These are phyloP conservation scores for Chaetothyriales sp. DNA, from an alignment of 2,329 filamentous ascomycete genomes.

Conservation along the genomic window DNA sequence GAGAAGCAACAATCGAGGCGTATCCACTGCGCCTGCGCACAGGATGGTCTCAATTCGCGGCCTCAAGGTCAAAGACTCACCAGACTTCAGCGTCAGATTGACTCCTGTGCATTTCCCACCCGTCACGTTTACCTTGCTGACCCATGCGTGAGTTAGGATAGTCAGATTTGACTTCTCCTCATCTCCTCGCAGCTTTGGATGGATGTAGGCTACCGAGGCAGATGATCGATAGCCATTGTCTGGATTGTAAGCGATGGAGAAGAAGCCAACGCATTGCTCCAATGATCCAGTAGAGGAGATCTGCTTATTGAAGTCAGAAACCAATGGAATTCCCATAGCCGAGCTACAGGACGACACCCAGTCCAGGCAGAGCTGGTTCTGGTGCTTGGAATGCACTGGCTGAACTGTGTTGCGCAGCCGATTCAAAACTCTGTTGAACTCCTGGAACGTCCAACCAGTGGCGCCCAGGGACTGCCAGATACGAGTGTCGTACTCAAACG, in stretches of 20 bases:
- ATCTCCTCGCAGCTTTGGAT: slow-evolving; percentile 71
- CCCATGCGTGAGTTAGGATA: slow-evolving; percentile 75
- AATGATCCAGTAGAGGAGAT: slow-evolving; percentile 60
- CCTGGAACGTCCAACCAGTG: slow-evolving; percentile 74
- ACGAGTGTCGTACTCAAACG: slow-evolving; percentile 75
- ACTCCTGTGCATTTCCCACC: slow-evolving; percentile 52
- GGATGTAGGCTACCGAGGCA: slow-evolving; percentile 82
- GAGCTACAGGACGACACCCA: slow-evolving; percentile 71
- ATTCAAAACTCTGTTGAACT: slow-evolving; percentile 65
- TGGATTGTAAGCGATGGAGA: slow-evolving; percentile 81
- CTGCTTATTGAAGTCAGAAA: slow-evolving; percentile 74
- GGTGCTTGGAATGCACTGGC: slow-evolving; percentile 68
- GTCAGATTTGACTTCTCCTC: slow-evolving; percentile 74
- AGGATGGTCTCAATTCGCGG: slow-evolving; percentile 65
- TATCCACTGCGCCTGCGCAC: slow-evolving; percentile 67
- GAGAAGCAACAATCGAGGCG: slow-evolving; percentile 50
- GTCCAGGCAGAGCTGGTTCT: slow-evolving; percentile 82
- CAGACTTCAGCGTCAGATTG: slow-evolving; percentile 49
- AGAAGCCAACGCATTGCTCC: slow-evolving; percentile 69
- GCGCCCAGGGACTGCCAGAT: slow-evolving; percentile 72
- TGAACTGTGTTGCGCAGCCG: slow-evolving; percentile 81
- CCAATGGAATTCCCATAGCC: slow-evolving; percentile 64
- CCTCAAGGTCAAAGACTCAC: slow-evolving; percentile 38
- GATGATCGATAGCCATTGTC: slow-evolving; percentile 72
- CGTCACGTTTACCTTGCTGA: slow-evolving; percentile 59